Base-by-base conservation (phyloP, 2,329 filamentous ascomycete genomes). In the Chaetomium strumarium region DNA sequence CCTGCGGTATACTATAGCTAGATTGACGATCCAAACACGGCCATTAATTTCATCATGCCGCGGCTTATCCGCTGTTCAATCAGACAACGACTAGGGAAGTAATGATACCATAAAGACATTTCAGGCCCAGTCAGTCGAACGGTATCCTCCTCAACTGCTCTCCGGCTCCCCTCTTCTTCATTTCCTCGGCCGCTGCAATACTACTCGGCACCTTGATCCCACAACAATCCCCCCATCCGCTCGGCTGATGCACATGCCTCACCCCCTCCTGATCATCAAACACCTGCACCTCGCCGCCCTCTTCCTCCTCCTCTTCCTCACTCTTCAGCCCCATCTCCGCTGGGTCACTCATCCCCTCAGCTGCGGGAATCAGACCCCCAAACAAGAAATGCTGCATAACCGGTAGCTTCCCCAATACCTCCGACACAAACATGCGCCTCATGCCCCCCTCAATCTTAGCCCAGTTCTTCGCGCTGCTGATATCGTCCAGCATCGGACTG, bases 351-450 rank as follows among this genome's bases (percentile, higher is more conserved):
- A 99, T 97, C 1, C 82, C 88, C 19, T 89, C 81, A 0, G 77
- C 81, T 0, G 92, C 90, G 0, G 89, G 85, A 1, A 99, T 77
- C 46, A 99, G 70, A 9, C 84, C 86, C 1, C 93, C 93, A 65
- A 99, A 99, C 50, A 99, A 66, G 63, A 99, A 99, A 68, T 99
- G 95, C 71, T 99, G 93, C 90, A 97, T 97, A 40, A 99, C 92
- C 1, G 93, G 93, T 51, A 99, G 68, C 70, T 99, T 99, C 31
- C 87, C 84, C 47, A 99, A 70, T 1, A 99, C 92, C 70, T 99
- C 93, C 38, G 85, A 88, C 47, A 92, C 79, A 66, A 97, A 97
- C 95, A 99, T 99, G 60, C 90, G 88, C 55, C 88, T 81, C 95
- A 99, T 97, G 7, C 93, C 93, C 24, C 79, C 86, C 68, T 97